Percentiles rank a stretch among this genome's conserved stretches.
phyloP scores from a whole-genome alignment of 2,329 filamentous ascomycete genomes.

The Penicillium olsonii region DNA sequence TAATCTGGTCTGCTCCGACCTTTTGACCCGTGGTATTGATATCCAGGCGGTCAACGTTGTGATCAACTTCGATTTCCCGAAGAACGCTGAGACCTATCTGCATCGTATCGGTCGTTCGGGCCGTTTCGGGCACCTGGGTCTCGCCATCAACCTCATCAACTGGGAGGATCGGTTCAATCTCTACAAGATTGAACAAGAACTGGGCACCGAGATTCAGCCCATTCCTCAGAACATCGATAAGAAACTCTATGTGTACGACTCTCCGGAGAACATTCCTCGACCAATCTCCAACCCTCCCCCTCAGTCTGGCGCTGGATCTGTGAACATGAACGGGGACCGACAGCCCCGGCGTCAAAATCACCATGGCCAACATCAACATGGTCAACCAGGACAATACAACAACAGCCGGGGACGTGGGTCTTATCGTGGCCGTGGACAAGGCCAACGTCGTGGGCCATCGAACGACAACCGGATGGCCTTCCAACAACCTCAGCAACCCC shows the following conservation, averaged over 20 bases:
- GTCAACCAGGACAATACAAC: conserved; percentile 36
- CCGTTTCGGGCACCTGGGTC: conserved; percentile 92
- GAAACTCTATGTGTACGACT: conserved; percentile 96
- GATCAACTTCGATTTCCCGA: conserved; percentile 99
- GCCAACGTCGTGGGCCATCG: conserved; percentile 41
- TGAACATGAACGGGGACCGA: conserved; percentile 31
- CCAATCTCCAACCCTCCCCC: conserved; percentile 64
- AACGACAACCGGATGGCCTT: conserved; percentile 33
- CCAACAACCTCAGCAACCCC: conserved; percentile 26
- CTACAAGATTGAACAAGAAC: conserved; percentile 96
- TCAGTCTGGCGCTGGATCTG: conserved; percentile 22
- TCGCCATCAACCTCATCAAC: conserved; percentile 98
- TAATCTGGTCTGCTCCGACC: conserved; percentile 96
- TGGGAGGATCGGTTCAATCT: conserved; percentile 99
- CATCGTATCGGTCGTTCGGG: conserved; percentile 98
- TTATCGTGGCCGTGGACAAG: conserved; percentile 48
- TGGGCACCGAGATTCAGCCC: conserved; percentile 96
- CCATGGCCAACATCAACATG: conserved; percentile 18
- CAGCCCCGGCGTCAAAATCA: conserved; percentile 37
- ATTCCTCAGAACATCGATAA: conserved; percentile 95
- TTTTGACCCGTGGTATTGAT: conserved; percentile 97
- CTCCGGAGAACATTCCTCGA: conserved; percentile 89
- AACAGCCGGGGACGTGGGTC: conserved; percentile 42
- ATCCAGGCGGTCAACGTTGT: conserved; percentile 99
- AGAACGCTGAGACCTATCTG: conserved; percentile 98